Percentiles rank a stretch among this genome's conserved stretches.
Conservation (phyloP, 1,139 yeast genomes). For the Casaregolazyma lundiana region DNA sequence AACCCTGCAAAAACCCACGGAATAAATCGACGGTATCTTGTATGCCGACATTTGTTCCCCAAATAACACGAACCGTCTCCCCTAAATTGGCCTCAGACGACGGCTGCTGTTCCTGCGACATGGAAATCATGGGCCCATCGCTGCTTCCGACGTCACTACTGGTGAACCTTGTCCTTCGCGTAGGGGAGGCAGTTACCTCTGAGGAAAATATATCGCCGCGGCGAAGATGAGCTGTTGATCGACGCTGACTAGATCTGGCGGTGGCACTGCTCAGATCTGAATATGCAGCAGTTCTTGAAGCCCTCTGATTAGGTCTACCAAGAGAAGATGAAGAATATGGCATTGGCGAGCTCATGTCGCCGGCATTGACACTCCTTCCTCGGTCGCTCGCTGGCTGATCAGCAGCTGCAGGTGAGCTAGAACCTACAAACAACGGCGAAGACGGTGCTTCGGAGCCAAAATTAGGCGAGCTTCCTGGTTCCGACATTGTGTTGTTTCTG, state of each 20-base stretch:
- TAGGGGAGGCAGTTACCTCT: slow-evolving; percentile 50
- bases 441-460: slow-evolving; percentile 35
- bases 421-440: slow-evolving; percentile 62
- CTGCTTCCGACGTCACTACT: slow-evolving; percentile 10
- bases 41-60: slow-evolving; percentile 98
- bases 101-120: slow-evolving; percentile 15
- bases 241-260: slow-evolving; percentile 19
- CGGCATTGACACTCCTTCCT: slow-evolving; percentile 19
- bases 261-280: slow-evolving; percentile 14
- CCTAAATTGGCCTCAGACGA: slow-evolving; percentile 38
- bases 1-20: slow-evolving; percentile 77
- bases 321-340: slow-evolving; percentile 40
- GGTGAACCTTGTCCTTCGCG: slow-evolving; percentile 35
- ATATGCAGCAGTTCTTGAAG: slow-evolving; percentile 8
- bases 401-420: slow-evolving; percentile 39
- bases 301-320: slow-evolving; percentile 18
- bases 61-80: slow-evolving; percentile 83
- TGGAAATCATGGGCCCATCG: slow-evolving; percentile 14
- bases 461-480: slow-evolving; percentile 19
- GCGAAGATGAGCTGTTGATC: slow-evolving; percentile 20
- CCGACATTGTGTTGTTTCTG: slow-evolving; percentile 11
- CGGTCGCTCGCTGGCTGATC: slow-evolving; percentile 15
- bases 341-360: slow-evolving; percentile 43
- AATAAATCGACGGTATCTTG: slow-evolving; percentile 78
- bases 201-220: slow-evolving; percentile 59